These are phyloP conservation scores for Senecio squalidus DNA, from an alignment of 140 eudicot genomes.

Conservation along the genomic window DNA sequence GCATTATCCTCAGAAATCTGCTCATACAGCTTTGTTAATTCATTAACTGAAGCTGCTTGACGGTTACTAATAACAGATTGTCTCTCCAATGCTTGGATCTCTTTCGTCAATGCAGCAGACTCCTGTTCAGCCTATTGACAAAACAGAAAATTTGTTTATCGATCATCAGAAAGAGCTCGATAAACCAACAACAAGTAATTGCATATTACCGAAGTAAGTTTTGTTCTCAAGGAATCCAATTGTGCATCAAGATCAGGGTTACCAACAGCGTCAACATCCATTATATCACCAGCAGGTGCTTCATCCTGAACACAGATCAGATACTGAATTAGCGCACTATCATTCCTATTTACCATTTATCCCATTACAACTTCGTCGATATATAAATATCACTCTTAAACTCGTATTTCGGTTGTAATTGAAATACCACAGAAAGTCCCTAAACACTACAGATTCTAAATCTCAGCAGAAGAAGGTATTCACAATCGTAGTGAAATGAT, in stretches of 20 bases:
- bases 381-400: not conserved
- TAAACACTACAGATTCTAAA: too few species aligned
- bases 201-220: conserved; percentile 46
- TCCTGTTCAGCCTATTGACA: conserved; percentile 54
- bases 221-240: conserved; percentile 55
- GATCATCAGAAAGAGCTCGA: not conserved
- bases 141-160: not conserved
- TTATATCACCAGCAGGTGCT: conserved; percentile 33
- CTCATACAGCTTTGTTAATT: conserved; percentile 49
- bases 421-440: not conserved
- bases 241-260: conserved; percentile 55
- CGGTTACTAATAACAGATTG: conserved; percentile 46
- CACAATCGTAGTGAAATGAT: too few species aligned
- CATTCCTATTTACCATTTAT: too few species aligned
- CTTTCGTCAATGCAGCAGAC: conserved; percentile 54
- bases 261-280: conserved; percentile 48
- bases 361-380: too few species aligned
- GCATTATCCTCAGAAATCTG: conserved; percentile 36
- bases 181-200: conserved; percentile 4
- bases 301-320: conserved; percentile 38
- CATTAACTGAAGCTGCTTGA: conserved; percentile 41
- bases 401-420: not conserved
- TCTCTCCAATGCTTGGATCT: conserved; percentile 52
- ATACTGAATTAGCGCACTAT: not conserved
- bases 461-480: too few species aligned